Evolutionary conservation across 352 stramenopile genomes (phyloP).

Genomic region (Globisporangium apiculatum): DNA sequence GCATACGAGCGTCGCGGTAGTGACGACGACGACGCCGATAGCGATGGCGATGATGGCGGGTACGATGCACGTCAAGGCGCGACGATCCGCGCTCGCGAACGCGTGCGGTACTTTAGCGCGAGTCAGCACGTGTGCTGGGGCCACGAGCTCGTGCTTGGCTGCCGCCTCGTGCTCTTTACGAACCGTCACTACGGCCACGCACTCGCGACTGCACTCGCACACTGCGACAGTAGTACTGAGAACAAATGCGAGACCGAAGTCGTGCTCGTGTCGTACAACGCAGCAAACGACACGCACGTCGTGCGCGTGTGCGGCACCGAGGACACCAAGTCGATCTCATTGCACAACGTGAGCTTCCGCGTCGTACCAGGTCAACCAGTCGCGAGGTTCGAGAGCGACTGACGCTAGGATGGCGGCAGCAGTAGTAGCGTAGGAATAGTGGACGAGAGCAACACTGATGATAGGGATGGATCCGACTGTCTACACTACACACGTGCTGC

Average conservation of each 20-base stretch:
- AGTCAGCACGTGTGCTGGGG: slow-evolving; percentile 67
- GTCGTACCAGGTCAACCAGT: slow-evolving; percentile 26
- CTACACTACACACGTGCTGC: no score
- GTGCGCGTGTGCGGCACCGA: slow-evolving; percentile 39
- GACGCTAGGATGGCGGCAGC: not conserved
- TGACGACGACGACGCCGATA: slow-evolving; percentile 11
- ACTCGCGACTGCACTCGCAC: slow-evolving; percentile 24
- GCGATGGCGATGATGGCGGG: not conserved
- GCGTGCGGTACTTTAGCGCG: slow-evolving; percentile 48
- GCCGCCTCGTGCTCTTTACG: slow-evolving; percentile 34
- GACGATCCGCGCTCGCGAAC: slow-evolving; percentile 1
- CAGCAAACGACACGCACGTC: slow-evolving; percentile 27
- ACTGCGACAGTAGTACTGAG: slow-evolving; percentile 19
- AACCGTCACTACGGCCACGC: slow-evolving; percentile 36
- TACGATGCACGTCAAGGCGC: not conserved
- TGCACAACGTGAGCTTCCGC: slow-evolving; percentile 41
- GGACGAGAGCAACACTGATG: not conserved
- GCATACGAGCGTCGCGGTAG: slow-evolving; percentile 4
- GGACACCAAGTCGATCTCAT: slow-evolving; percentile 38
- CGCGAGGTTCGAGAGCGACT: slow-evolving; percentile 15
- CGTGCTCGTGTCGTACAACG: slow-evolving; percentile 39
- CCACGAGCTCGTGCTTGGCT: slow-evolving; percentile 44
- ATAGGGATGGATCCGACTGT: not conserved
- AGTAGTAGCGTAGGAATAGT: not conserved
- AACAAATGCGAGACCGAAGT: slow-evolving; percentile 45